Evolutionary conservation across 208 protist species (phyloP).

Genomic region (Trypanosoma congolense): DNA sequence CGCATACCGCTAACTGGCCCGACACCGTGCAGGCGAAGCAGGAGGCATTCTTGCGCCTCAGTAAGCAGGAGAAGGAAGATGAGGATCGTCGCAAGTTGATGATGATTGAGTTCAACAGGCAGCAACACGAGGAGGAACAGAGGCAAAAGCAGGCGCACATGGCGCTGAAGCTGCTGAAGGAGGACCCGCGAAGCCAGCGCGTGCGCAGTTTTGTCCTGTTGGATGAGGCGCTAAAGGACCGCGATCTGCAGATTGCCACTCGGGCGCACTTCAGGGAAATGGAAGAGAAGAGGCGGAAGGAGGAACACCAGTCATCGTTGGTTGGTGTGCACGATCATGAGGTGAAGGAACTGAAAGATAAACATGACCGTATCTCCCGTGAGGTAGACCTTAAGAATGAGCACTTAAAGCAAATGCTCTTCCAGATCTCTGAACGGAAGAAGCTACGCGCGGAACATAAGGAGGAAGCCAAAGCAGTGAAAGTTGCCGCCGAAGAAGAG

Average conservation of each 20-base stretch:
- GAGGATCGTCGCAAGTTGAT: constrained; percentile 48
- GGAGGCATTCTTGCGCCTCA: constrained; percentile 41
- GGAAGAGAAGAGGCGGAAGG: constrained; percentile 26
- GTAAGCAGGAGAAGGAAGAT: constrained; percentile 40
- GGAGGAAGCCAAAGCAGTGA: constrained; percentile 23
- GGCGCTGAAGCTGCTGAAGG: constrained; percentile 47
- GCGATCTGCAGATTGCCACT: constrained; percentile 73
- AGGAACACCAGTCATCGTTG: constrained; percentile 23
- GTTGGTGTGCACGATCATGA: constrained; percentile 46
- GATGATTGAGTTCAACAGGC: constrained; percentile 48
- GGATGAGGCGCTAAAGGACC: constrained; percentile 51
- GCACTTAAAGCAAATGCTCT: constrained; percentile 62
- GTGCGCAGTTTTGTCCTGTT: constrained; percentile 54
- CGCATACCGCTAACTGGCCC: constrained; percentile 47
- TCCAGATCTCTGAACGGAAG: constrained; percentile 54
- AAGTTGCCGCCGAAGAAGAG: constrained; percentile 59
- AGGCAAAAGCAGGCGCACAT: constrained; percentile 34
- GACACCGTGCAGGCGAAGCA: constrained; percentile 71
- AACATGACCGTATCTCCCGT: constrained; percentile 31
- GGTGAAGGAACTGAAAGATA: constrained; percentile 29
- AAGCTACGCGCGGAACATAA: constrained; percentile 22
- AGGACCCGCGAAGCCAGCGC: constrained; percentile 71
- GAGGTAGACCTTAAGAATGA: constrained; percentile 72
- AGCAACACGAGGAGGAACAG: constrained; percentile 61
- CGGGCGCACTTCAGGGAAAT: constrained; percentile 27